Conservation (phyloP, 331 rosid genomes). For the Quercus lobata region DNA sequence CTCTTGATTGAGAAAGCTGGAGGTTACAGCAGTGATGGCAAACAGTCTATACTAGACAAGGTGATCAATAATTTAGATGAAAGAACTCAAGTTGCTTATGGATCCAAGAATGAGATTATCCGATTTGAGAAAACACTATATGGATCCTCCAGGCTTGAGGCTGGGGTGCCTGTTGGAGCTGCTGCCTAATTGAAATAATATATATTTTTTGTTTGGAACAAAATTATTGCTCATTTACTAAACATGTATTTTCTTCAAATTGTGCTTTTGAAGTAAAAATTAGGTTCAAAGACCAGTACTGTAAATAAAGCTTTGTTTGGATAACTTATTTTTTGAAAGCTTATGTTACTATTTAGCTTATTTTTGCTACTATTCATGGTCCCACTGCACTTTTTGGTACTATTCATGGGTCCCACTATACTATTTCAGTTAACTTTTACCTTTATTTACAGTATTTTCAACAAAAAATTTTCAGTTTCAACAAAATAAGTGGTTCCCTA, state of each 20-base stretch:
- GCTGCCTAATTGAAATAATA: constrained; percentile 40
- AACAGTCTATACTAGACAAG: constrained; percentile 81
- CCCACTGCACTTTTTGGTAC: too few relatives aligned
- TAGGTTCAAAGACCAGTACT: not conserved
- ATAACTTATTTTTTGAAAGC: too few relatives aligned
- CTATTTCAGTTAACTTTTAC: too few relatives aligned
- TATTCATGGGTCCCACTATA: rapidly evolving
- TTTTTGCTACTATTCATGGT: too few relatives aligned
- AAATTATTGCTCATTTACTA: not conserved
- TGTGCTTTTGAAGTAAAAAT: not conserved
- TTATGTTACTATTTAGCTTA: too few relatives aligned
- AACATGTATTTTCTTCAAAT: not conserved
- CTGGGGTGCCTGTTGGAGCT: constrained; percentile 85
- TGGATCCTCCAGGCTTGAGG: constrained; percentile 91
- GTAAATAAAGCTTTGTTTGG: not conserved
- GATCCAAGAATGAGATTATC: constrained; percentile 89
- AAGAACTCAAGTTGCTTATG: constrained; percentile 95
- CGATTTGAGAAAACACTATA: constrained; percentile 89
- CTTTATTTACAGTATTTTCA: too few relatives aligned
- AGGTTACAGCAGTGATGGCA: constrained; percentile 91
- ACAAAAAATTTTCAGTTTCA: too few relatives aligned
- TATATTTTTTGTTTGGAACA: constrained; percentile 15
- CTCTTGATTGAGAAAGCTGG: constrained; percentile 88
- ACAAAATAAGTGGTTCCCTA: too few relatives aligned
- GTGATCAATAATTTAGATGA: constrained; percentile 69